A percentile compares a stretch with the other conserved stretches of the same genome.
These are phyloP conservation scores for Phytopythium sindhum DNA, from an alignment of 352 stramenopile genomes.

Conservation along the genomic window DNA sequence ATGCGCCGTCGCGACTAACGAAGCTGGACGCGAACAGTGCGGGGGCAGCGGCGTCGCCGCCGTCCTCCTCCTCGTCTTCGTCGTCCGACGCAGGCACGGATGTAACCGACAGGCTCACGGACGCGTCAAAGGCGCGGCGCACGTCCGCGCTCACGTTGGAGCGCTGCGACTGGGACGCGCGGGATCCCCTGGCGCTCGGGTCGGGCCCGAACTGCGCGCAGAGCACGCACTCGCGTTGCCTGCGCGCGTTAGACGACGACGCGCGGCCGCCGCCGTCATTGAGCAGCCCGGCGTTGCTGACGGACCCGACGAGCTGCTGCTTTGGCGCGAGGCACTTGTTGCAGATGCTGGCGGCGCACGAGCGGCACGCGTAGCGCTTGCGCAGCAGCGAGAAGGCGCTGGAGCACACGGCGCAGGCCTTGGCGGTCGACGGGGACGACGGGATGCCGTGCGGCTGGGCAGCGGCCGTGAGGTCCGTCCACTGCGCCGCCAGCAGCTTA, in stretches of 20 bases:
- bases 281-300: conserved; percentile 8
- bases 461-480: conserved; percentile 43
- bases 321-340: conserved; percentile 42
- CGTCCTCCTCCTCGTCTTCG: conserved; percentile 22
- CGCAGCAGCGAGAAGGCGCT: conserved; percentile 55
- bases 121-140: conserved; percentile 25
- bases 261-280: conserved; percentile 10
- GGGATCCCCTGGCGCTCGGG: background rate
- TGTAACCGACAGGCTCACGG: conserved; percentile 16
- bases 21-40: background rate
- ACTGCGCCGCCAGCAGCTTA: conserved; percentile 51
- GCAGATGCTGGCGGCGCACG: conserved; percentile 51
- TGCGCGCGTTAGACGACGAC: conserved; percentile 12
- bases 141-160: conserved; percentile 29
- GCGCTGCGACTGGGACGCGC: background rate
- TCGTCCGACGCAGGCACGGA: conserved; percentile 10
- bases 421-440: conserved; percentile 17
- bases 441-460: too few relatives aligned
- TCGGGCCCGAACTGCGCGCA: conserved; percentile 55
- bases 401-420: conserved; percentile 57
- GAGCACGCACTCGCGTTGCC: conserved; percentile 48
- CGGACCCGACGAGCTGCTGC: background rate
- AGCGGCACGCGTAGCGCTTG: conserved; percentile 52
- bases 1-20: background rate
- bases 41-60: conserved; percentile 15